Percentiles rank a stretch among this genome's conserved stretches.
Conservation (phyloP, 2,329 filamentous ascomycete species). For the Purpureocillium lavendulum region DNA sequence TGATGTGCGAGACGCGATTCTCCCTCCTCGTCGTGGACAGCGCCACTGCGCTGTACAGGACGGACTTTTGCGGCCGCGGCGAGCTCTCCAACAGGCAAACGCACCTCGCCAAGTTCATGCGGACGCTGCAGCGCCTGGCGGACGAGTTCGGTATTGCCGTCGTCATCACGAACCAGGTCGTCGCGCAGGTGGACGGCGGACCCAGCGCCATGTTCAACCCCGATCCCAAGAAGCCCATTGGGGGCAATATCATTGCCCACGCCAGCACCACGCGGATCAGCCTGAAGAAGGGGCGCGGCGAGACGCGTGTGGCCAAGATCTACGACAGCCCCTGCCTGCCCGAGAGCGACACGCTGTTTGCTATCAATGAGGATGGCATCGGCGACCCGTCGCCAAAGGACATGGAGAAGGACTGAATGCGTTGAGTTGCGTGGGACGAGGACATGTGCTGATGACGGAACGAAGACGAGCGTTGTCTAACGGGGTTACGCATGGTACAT, state of each 20-base stretch:
- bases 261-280: constrained; percentile 92
- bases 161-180: constrained; percentile 97
- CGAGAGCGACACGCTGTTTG: constrained; percentile 93
- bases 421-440: neutral
- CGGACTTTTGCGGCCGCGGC: constrained; percentile 92
- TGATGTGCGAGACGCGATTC: constrained; percentile 99
- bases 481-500: constrained; percentile 14
- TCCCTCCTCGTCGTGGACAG: constrained; percentile 94
- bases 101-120: constrained; percentile 82
- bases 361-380: constrained; percentile 95
- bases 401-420: constrained; percentile 64
- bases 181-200: constrained; percentile 94
- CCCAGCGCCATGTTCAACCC: constrained; percentile 98
- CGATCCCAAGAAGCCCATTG: constrained; percentile 97
- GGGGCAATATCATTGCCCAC: constrained; percentile 97
- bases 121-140: constrained; percentile 68
- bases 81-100: constrained; percentile 92
- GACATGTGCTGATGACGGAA: constrained; percentile 7
- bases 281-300: constrained; percentile 87
- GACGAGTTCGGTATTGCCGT: constrained; percentile 93
- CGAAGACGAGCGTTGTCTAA: neutral
- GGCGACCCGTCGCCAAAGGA: constrained; percentile 95
- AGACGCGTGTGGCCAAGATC: constrained; percentile 97
- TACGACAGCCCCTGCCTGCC: constrained; percentile 97
- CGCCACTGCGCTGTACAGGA: constrained; percentile 89